Evolutionary conservation across 345 rosid genomes (phyloP), one percentile per base, ranked within the genome.

Genomic region (Dipteronia sinensis): DNA sequence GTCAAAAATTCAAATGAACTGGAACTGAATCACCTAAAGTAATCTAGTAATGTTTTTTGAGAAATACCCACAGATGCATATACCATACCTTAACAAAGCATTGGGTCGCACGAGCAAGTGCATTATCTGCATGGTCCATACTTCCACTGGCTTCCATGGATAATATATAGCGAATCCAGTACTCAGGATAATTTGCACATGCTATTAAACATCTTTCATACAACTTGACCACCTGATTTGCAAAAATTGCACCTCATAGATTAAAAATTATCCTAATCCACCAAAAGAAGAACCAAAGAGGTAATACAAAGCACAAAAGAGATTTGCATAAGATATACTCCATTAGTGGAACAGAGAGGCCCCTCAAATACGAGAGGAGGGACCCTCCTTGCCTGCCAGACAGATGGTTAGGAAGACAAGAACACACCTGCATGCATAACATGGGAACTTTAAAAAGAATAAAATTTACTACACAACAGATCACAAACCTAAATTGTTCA

Each of bases 341-440:
- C 89, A 89, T 79, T 79, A 82, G 84, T 65, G 83, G 92, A 92
- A 88, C 81, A 93, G 89, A 88, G 93, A 87, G 91, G 92, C 87
- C 97, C 98, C 97, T 87, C 93, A 87, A 82, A 87, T 84, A 91
- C 42, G 86, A 86, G 75, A 86, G 84, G 91, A 92, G 97, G 97
- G 91, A 87, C 92, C 97, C 98, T 90, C 97, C 93, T 91, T 90
- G 98, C 92, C 89, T 81, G 92, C 91, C 81, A 91, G 88, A 93
- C 80, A 96, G 94, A 94, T 89, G 89, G 90, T 94, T 89, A 97
- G 92, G 98, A 89, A 87, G 96, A 91, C 91, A 91, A 87, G 89
- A 87, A 86, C 87, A 91, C 76, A 91, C 97, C 98, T 93, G 97
- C 99, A 97, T 87, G 89, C 90, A 91, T 94, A 93, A 90, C 98